Evolutionary conservation across 2,329 filamentous ascomycete species (phyloP), one percentile per base, ranked within the genome.

Genomic region (Seiridium cupressi): DNA sequence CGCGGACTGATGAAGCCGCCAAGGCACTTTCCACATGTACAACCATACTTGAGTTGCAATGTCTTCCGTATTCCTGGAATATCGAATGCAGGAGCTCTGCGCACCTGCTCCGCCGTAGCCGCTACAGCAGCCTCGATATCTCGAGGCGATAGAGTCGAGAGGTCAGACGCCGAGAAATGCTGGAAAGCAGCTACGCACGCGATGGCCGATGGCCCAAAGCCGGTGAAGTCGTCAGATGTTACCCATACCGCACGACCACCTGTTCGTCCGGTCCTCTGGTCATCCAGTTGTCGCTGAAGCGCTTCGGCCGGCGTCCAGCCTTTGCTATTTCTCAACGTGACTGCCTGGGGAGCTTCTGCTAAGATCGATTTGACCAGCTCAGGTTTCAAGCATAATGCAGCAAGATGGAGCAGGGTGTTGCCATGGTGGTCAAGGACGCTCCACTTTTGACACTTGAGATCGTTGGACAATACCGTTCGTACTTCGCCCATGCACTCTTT

Each of bases 1-100:
- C 73, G 70, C 13, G 73, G 70, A 51, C 73, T 77, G 44, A 78
- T 56, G 63, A 77, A 75, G 3, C 75, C 75, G 38, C 62, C 65
- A 13, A 72, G 58, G 62, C 74, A 76, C 61, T 71, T 57, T 35
- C 73, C 72, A 62, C 74, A 78, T 38, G 71, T 77, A 61, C 75
- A 78, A 10, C 75, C 73, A 57, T 67, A 73, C 58, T 66, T 70
- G 44, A 76, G 59, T 51, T 67, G 71, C 60, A 62, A 58, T 4
- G 63, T 56, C 51, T 69, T 63, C 42, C 31, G 57, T 34, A 62
- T 48, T 48, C n/a, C 44, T 9, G 18, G 3, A 1, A 48, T 32
- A 10, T 59, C 34, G n/a, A 34, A 42, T 57, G 46, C 46, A 49
- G 3, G 44, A 26, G 40, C 8, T 53, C 46, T 49, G 3, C 53